phyloP scores from a whole-genome alignment of 768 basidiomycete species.

The Boletales sp. region DNA sequence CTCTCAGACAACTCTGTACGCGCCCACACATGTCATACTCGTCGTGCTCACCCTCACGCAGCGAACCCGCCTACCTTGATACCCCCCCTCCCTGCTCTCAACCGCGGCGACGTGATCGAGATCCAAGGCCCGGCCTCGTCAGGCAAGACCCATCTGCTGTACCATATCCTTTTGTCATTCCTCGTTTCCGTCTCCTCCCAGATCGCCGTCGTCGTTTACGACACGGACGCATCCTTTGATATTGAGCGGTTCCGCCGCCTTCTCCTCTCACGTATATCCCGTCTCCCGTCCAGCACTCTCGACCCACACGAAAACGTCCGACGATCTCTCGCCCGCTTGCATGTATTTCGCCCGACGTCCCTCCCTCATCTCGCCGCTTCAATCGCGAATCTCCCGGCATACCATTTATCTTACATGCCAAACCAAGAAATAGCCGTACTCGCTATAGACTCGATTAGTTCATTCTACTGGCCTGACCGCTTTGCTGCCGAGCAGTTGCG shows the following conservation, averaged over 20 bases:
- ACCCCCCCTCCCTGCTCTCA: constrained; percentile 28
- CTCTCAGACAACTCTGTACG: constrained; percentile 39
- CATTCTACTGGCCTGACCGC: constrained; percentile 78
- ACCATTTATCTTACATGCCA: constrained; percentile 47
- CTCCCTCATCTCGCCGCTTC: constrained; percentile 68
- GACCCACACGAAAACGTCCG: constrained; percentile 30
- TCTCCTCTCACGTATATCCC: constrained; percentile 44
- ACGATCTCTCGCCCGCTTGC: constrained; percentile 50
- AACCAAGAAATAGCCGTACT: constrained; percentile 60
- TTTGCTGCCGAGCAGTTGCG: constrained; percentile 56
- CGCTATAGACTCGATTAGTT: constrained; percentile 70
- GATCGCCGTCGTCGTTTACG: constrained; percentile 64
- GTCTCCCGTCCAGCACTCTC: constrained; percentile 14
- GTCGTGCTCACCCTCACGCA: constrained; percentile 24
- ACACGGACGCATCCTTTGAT: constrained; percentile 67
- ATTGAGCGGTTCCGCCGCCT: constrained; percentile 50
- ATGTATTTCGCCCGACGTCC: constrained; percentile 67
- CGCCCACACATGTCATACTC: background rate
- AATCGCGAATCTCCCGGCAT: constrained; percentile 52
- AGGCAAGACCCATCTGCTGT: constrained; percentile 79
- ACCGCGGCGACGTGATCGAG: constrained; percentile 65
- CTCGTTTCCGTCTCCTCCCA: constrained; percentile 51
- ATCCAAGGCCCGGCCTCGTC: constrained; percentile 71
- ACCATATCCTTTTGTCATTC: constrained; percentile 57
- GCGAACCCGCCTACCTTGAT: constrained; percentile 22